phyloP scores from a whole-genome alignment of 495 filamentous ascomycete genomes.

The Podospora appendiculata region DNA sequence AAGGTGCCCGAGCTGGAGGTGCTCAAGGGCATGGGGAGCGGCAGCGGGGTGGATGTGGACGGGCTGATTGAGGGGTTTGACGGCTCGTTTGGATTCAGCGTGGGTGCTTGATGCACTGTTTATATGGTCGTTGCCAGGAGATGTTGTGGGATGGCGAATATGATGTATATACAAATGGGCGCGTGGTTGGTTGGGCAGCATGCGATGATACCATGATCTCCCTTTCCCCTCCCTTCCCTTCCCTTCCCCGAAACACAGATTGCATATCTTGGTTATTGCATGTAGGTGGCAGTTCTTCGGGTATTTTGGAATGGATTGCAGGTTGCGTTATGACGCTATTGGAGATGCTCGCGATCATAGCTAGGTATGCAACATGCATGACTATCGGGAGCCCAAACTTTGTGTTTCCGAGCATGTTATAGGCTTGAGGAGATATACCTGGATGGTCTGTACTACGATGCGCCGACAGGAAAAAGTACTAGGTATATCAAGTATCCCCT shows the following conservation, averaged over 20 bases:
- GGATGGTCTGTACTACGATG: too few relatives aligned
- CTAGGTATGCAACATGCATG: too few relatives aligned
- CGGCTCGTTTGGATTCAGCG: slow-evolving; percentile 50
- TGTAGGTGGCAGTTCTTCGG: not conserved
- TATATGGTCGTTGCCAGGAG: too few relatives aligned
- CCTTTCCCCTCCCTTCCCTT: not conserved
- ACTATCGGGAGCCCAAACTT: too few relatives aligned
- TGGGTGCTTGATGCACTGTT: slow-evolving; percentile 35
- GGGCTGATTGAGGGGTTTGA: slow-evolving; percentile 29
- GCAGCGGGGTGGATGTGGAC: slow-evolving; percentile 33
- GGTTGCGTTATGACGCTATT: not conserved
- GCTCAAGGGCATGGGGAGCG: slow-evolving; percentile 43
- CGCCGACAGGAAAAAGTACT: too few relatives aligned
- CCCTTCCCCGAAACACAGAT: not conserved
- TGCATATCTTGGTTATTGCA: not conserved
- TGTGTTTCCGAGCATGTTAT: too few relatives aligned
- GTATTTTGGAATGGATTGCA: not conserved
- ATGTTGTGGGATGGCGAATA: not conserved
- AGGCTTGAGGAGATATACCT: too few relatives aligned
- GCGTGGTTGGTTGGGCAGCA: not conserved
- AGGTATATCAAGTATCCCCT: too few relatives aligned
- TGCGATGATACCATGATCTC: not conserved
- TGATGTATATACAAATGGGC: not conserved
- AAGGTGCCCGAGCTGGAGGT: slow-evolving; percentile 39
- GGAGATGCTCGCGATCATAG: not conserved